Evolutionary conservation across 2,329 filamentous ascomycete genomes (phyloP).

Genomic region (Grosmannia huntii): DNA sequence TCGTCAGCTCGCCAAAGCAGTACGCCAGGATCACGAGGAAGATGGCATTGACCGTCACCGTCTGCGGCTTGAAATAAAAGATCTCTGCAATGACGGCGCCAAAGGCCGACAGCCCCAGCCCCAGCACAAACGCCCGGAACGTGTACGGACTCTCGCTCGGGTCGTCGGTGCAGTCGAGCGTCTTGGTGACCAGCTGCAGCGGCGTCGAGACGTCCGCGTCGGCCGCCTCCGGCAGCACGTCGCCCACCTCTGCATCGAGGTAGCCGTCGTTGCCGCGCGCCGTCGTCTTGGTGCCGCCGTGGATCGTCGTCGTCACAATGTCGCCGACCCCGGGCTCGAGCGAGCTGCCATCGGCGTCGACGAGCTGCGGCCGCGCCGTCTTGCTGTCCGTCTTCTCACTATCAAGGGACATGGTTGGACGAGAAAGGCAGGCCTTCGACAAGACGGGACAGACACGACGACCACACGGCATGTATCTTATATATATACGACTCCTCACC

Average conservation of each 20-base stretch:
- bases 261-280: neutral
- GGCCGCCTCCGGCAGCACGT: neutral
- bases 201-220: neutral
- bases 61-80: slow-evolving; percentile 34
- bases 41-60: slow-evolving; percentile 28
- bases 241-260: neutral
- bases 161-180: neutral
- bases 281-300: neutral
- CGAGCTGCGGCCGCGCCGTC: too few species aligned
- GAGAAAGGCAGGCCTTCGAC: too few species aligned
- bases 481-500: too few species aligned
- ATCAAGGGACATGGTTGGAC: too few species aligned
- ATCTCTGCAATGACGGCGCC: slow-evolving; percentile 29
- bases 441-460: too few species aligned
- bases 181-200: neutral
- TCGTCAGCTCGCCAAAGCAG: slow-evolving; percentile 22
- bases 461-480: too few species aligned
- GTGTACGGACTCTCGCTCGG: neutral
- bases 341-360: too few species aligned
- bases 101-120: slow-evolving; percentile 18
- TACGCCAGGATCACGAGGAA: slow-evolving; percentile 32
- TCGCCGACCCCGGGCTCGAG: neutral
- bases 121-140: neutral
- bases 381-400: too few species aligned
- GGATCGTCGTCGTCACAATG: neutral